phyloP scores from a whole-genome alignment of 306 rosid genomes.

The Cucumis hystrix region DNA sequence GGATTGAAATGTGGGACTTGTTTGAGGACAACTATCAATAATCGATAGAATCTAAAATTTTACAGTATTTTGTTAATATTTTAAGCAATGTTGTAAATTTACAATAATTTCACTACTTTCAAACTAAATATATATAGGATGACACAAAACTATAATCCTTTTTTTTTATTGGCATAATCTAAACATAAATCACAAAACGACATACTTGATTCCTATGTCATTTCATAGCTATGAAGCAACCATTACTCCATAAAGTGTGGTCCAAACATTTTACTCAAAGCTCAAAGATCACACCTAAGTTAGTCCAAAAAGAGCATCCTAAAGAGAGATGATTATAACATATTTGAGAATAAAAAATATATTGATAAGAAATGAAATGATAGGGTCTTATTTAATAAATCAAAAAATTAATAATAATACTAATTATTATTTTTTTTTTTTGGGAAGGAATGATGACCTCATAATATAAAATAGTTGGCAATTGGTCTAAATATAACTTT shows the following conservation, averaged over 20 bases:
- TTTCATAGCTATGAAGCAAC: neutral
- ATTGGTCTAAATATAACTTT: constrained; percentile 9
- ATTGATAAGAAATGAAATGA: neutral
- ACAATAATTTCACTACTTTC: too few species aligned
- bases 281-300: neutral
- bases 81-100: too few species aligned
- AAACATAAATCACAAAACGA: neutral
- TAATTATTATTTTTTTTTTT: too few species aligned
- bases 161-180: neutral
- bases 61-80: too few species aligned
- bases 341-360: neutral
- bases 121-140: neutral
- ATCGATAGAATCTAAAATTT: too few species aligned
- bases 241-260: neutral
- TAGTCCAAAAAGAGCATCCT: neutral
- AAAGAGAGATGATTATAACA: neutral
- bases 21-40: too few species aligned
- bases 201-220: neutral
- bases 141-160: too few species aligned
- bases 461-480: constrained; percentile 7
- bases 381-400: neutral
- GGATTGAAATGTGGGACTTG: too few species aligned
- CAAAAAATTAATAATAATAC: too few species aligned
- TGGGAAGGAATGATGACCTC: neutral
- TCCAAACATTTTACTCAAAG: neutral